phyloP scores from a whole-genome alignment of 1,139 yeast genomes.

The Geotrichum siamense region DNA sequence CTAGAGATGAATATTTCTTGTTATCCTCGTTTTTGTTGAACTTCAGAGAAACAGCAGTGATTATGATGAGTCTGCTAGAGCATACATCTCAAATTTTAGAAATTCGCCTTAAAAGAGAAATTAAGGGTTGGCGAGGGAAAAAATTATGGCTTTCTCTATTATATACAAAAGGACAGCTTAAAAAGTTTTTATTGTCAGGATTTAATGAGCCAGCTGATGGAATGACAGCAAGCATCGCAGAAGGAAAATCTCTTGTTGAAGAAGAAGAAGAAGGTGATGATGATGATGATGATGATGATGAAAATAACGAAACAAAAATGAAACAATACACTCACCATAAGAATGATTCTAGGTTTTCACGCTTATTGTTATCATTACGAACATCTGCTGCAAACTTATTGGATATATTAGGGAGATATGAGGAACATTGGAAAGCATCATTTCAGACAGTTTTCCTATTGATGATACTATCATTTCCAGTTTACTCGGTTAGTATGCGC shows the following conservation, averaged over 20 bases:
- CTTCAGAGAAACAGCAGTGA: slow-evolving; percentile 38
- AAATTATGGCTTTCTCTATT: slow-evolving; percentile 40
- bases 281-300: slow-evolving; percentile 4
- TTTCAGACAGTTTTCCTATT: slow-evolving; percentile 41
- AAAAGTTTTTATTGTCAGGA: slow-evolving; percentile 34
- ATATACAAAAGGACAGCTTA: slow-evolving; percentile 32
- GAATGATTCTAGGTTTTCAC: neutral
- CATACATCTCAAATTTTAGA: slow-evolving; percentile 32
- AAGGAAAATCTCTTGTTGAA: slow-evolving; percentile 4
- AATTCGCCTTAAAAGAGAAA: slow-evolving; percentile 33
- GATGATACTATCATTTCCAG: slow-evolving; percentile 44
- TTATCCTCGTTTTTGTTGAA: slow-evolving; percentile 45
- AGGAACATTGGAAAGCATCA: slow-evolving; percentile 40
- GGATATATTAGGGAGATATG: slow-evolving; percentile 28
- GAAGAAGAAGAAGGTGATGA: neutral
- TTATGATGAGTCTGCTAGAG: slow-evolving; percentile 33
- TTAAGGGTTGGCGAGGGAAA: slow-evolving; percentile 37
- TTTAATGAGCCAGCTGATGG: slow-evolving; percentile 24
- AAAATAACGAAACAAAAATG: neutral
- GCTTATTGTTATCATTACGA: slow-evolving; percentile 5
- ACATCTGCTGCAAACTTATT: slow-evolving; percentile 20
- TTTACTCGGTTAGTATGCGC: slow-evolving; percentile 41
- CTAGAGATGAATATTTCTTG: slow-evolving; percentile 45
- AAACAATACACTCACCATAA: slow-evolving; percentile 4
- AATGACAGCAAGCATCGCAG: slow-evolving; percentile 22